phyloP scores from a whole-genome alignment of 73 alveolate genomes.

The Tetrahymena thermophila region DNA sequence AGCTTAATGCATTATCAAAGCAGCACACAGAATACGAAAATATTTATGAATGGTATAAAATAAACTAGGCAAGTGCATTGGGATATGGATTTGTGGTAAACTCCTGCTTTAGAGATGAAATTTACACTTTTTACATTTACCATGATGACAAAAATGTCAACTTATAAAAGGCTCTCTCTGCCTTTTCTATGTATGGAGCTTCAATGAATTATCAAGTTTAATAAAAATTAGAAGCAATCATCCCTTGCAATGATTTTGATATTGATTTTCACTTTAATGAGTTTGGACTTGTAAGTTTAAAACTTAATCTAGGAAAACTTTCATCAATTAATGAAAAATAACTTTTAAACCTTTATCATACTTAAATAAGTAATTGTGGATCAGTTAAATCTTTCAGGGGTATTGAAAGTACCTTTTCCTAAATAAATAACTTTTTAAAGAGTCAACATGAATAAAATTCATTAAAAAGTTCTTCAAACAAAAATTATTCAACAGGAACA shows the following conservation, averaged over 20 bases:
- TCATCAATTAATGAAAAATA: not conserved
- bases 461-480: not conserved
- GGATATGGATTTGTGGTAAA: not conserved
- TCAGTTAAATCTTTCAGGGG: not conserved
- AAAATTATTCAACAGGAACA: not conserved
- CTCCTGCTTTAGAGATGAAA: not conserved
- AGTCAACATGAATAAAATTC: not conserved
- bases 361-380: not conserved
- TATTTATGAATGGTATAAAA: not conserved
- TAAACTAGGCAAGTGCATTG: not conserved
- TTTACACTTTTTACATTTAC: not conserved
- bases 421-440: not conserved
- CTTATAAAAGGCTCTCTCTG: not conserved
- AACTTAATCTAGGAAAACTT: not conserved
- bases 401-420: not conserved
- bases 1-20: not conserved
- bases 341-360: not conserved
- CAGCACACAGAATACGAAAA: not conserved
- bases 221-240: not conserved
- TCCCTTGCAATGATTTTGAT: not conserved
- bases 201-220: not conserved
- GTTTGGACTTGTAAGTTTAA: not conserved
- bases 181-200: not conserved
- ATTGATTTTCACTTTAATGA: not conserved
- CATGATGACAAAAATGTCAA: not conserved